Conservation (phyloP, 805 yeast genomes). For the Geotrichum ghanense region DNA sequence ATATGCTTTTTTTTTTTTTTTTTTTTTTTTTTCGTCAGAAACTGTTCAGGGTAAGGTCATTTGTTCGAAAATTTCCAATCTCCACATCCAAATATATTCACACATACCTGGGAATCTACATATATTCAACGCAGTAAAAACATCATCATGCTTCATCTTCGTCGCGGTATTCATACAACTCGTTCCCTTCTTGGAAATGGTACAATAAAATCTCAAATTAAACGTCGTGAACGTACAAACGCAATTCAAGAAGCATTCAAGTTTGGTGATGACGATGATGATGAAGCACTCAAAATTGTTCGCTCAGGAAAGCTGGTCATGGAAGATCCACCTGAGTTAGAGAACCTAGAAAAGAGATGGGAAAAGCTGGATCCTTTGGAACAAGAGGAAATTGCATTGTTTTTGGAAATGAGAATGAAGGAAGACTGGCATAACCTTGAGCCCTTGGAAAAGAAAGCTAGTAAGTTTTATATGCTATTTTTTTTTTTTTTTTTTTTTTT, state of each 20-base stretch:
- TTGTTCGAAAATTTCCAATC: no score
- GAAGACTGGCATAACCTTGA: slow-evolving; percentile 25
- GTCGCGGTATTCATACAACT: not conserved
- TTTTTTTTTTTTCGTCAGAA: no score
- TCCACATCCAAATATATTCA: no score
- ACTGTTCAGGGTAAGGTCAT: no score
- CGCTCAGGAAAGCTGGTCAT: slow-evolving; percentile 6
- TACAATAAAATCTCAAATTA: not conserved
- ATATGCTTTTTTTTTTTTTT: no score
- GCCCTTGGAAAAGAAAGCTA: slow-evolving; percentile 24
- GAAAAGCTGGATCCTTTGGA: slow-evolving; percentile 23
- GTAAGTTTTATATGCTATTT: slow-evolving; percentile 10
- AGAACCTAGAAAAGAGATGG: slow-evolving; percentile 23
- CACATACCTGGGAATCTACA: no score
- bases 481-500: not conserved
- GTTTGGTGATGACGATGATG: slow-evolving; percentile 11
- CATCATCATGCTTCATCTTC: no score
- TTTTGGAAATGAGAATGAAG: slow-evolving; percentile 25
- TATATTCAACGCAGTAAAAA: no score
- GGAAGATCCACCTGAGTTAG: slow-evolving; percentile 24
- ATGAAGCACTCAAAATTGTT: slow-evolving; percentile 4
- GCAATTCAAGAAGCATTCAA: slow-evolving; percentile 11
- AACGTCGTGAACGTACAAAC: not conserved
- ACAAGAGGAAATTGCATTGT: slow-evolving; percentile 27
- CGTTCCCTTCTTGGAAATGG: not conserved